phyloP scores from a whole-genome alignment of 1,284 basidiomycete genomes.

The Vanrija humicola region DNA sequence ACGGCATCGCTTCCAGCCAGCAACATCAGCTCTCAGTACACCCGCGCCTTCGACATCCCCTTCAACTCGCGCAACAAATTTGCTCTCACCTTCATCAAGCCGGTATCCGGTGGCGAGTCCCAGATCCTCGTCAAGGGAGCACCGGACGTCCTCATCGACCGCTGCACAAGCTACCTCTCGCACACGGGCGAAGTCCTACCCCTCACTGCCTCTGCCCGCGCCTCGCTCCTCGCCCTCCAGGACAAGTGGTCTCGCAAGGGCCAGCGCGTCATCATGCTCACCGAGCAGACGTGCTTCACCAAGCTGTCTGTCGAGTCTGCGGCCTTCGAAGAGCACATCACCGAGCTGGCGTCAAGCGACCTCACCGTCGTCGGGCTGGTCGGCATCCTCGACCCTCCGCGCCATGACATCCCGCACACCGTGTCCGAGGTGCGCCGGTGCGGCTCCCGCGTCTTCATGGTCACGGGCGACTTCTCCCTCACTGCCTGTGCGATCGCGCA shows the following conservation, averaged over 20 bases:
- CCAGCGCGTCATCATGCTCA: conserved; percentile 58
- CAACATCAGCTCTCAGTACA: conserved; percentile 39
- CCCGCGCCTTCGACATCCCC: conserved; percentile 48
- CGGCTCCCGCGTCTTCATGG: conserved; percentile 63
- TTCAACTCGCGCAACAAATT: conserved; percentile 65
- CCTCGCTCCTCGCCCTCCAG: conserved; percentile 49
- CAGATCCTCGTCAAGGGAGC: conserved; percentile 57
- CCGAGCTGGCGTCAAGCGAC: conserved; percentile 35
- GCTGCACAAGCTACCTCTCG: conserved; percentile 50
- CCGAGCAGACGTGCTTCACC: conserved; percentile 33
- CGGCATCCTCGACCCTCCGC: conserved; percentile 62
- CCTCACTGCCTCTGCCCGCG: conserved; percentile 38
- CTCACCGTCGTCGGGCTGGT: conserved; percentile 61
- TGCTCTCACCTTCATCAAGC: background rate
- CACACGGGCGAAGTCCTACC: conserved; percentile 46
- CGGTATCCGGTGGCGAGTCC: conserved; percentile 12
- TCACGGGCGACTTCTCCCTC: conserved; percentile 60
- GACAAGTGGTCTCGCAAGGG: conserved; percentile 57
- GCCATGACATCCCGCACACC: conserved; percentile 57
- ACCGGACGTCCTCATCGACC: conserved; percentile 58
- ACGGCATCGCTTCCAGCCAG: conserved; percentile 48
- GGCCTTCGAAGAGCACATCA: conserved; percentile 43
- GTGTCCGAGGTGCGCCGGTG: conserved; percentile 57
- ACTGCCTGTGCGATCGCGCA: conserved; percentile 57
- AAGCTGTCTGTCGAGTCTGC: conserved; percentile 36